Evolutionary conservation across 2,329 filamentous ascomycete genomes (phyloP).

Genomic region (Penicillium sp.): DNA sequence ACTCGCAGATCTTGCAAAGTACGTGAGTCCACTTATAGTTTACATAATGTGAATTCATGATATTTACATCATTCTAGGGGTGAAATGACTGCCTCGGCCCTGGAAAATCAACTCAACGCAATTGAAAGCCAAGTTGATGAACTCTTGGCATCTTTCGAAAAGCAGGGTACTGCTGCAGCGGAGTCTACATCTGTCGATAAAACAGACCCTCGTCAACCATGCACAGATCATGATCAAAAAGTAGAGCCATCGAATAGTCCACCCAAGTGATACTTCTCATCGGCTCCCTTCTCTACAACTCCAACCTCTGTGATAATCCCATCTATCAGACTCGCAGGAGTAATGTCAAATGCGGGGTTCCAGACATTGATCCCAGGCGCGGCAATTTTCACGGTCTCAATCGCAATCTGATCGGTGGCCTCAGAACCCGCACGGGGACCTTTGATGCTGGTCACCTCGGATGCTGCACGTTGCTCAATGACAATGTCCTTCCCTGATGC

Average conservation of each 20-base stretch:
- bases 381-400: constrained; percentile 74
- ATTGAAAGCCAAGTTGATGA: constrained; percentile 25
- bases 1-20: constrained; percentile 21
- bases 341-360: constrained; percentile 98
- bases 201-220: background rate
- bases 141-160: constrained; percentile 24
- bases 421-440: constrained; percentile 67
- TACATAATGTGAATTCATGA: background rate
- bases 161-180: constrained; percentile 5
- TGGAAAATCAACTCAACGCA: constrained; percentile 17
- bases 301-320: constrained; percentile 91
- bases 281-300: constrained; percentile 70
- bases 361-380: constrained; percentile 76
- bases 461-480: constrained; percentile 80
- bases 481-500: constrained; percentile 73
- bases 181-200: background rate
- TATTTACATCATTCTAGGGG: constrained; percentile 12
- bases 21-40: background rate
- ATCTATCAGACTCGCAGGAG: constrained; percentile 83
- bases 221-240: constrained; percentile 2
- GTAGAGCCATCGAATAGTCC: constrained; percentile 24
- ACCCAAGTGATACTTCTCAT: constrained; percentile 65
- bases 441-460: constrained; percentile 80
- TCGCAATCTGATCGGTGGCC: constrained; percentile 41
- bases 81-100: constrained; percentile 19